Base-by-base conservation (phyloP, 345 rosid genomes). In the Pistacia vera region DNA sequence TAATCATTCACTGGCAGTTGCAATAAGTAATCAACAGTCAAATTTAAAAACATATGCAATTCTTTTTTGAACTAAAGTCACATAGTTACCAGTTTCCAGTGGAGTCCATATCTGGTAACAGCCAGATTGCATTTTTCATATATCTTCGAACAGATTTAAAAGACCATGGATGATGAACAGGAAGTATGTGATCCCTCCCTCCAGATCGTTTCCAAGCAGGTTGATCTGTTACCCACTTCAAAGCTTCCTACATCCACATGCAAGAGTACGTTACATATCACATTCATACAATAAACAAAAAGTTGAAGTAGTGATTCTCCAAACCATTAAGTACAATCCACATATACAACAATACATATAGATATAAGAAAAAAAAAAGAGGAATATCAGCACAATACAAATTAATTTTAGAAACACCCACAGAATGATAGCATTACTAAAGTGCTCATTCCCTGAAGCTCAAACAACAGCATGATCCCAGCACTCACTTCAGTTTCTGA, bases 161-260 rank as follows among this genome's bases (percentile, higher is more conserved):
- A 63, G 98, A 94, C 99, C 99, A 96, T 2, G 99, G 98, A 86
- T 96, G 99, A 82, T 96, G 99, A 77, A 96, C 89, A 48, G 99
- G 97, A 83, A 96, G 88, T 78, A 94, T 90, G 84, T 96, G 99
- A 88, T 96, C 97, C 81, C 93, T 90, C 68, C 97, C 99, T 77
- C 82, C 90, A 17, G 99, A 93, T 67, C 89, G 84, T 78, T 89
- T 91, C 99, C 98, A 93, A 22, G 97, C 98, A 78, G 99, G 98
- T 80, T 93, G 98, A 84, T 96, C 94, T 11, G 94, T 96, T 74
- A 96, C 93, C 98, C 99, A 96, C 83, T 93, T 89, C 80, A 96
- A 73, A 61, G 89, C 99, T 81, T 96, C 98, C 97, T 96, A 81
- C 48, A 83, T 13, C 41, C 63, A 60, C 11, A 66, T 25, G 59